phyloP scores from a whole-genome alignment of 495 filamentous ascomycete species.

The Evansstolkia leycettana region DNA sequence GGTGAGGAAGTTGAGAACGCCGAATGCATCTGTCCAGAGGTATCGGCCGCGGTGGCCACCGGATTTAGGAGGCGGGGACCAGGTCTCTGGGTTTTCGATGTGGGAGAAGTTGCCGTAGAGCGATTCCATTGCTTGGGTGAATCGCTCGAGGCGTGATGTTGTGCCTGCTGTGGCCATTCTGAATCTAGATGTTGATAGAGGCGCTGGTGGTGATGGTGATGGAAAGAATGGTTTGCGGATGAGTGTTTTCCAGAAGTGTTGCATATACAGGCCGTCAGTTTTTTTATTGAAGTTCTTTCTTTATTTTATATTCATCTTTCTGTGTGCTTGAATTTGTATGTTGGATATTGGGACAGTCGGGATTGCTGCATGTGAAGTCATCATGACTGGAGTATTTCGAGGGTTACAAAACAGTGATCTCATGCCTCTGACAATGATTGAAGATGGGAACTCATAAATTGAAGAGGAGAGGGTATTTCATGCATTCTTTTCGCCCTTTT shows the following conservation, averaged over 20 bases:
- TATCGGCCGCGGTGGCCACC: conserved; percentile 57
- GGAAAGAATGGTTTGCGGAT: not conserved
- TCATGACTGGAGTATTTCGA: conserved; percentile 3
- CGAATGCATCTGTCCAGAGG: conserved; percentile 59
- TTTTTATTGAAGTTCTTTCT: not conserved
- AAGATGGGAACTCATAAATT: no score
- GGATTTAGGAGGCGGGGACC: conserved; percentile 36
- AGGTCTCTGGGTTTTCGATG: conserved; percentile 17
- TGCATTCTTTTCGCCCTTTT: no score
- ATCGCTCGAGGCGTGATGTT: conserved; percentile 16
- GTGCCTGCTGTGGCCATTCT: conserved; percentile 15
- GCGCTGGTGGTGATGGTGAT: not conserved
- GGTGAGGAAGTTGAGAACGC: conserved; percentile 55
- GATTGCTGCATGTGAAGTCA: conserved; percentile 6
- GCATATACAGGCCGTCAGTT: no score
- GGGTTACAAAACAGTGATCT: not conserved
- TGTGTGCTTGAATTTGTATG: not conserved
- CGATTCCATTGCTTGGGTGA: conserved; percentile 27
- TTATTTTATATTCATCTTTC: not conserved
- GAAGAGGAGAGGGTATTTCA: no score
- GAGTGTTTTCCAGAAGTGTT: no score
- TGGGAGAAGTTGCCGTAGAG: conserved; percentile 25
- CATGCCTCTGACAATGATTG: not conserved
- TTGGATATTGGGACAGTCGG: not conserved
- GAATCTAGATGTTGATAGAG: no score